Conservation (phyloP, 306 rosid genomes). For the Cicer pinnatifidum region DNA sequence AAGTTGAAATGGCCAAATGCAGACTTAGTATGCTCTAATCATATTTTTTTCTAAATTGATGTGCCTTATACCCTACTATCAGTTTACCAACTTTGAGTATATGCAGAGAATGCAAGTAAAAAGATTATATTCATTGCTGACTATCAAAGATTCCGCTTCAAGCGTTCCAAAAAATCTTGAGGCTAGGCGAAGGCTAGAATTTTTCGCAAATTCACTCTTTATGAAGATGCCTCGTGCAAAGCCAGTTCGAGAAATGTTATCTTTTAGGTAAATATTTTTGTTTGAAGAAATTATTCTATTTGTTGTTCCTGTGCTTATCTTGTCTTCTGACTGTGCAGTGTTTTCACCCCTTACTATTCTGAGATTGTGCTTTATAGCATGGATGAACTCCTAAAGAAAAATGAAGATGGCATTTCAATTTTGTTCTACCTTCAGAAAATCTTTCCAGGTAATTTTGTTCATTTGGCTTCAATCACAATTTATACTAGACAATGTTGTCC, state of each 20-base stretch:
- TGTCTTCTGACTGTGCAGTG: conserved; percentile 65
- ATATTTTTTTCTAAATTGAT: conserved; percentile 22
- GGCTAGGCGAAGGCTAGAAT: conserved; percentile 82
- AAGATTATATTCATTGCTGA: conserved; percentile 80
- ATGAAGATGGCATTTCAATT: conserved; percentile 92
- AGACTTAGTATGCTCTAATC: conserved; percentile 62
- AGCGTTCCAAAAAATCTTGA: conserved; percentile 91
- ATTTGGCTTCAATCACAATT: conserved; percentile 14
- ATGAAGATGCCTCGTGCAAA: conserved; percentile 82
- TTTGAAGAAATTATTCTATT: conserved; percentile 15
- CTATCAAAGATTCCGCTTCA: conserved; percentile 90
- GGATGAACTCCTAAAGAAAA: conserved; percentile 80
- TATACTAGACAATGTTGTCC: no score
- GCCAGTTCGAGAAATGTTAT: conserved; percentile 81
- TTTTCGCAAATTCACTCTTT: conserved; percentile 92
- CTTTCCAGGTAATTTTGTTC: conserved; percentile 65
- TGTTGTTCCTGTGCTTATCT: conserved; percentile 45
- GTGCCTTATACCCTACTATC: neutral
- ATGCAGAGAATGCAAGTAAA: conserved; percentile 74
- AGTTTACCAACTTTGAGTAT: conserved; percentile 39
- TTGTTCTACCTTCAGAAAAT: conserved; percentile 93
- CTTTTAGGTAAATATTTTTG: conserved; percentile 67
- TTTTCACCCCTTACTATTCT: conserved; percentile 94
- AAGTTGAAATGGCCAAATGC: conserved; percentile 85
- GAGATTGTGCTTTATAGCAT: conserved; percentile 89